Percentiles rank a stretch among this genome's conserved stretches.
These are phyloP conservation scores for Ogataea ramenticola DNA, from an alignment of 805 yeast species.

Conservation along the genomic window DNA sequence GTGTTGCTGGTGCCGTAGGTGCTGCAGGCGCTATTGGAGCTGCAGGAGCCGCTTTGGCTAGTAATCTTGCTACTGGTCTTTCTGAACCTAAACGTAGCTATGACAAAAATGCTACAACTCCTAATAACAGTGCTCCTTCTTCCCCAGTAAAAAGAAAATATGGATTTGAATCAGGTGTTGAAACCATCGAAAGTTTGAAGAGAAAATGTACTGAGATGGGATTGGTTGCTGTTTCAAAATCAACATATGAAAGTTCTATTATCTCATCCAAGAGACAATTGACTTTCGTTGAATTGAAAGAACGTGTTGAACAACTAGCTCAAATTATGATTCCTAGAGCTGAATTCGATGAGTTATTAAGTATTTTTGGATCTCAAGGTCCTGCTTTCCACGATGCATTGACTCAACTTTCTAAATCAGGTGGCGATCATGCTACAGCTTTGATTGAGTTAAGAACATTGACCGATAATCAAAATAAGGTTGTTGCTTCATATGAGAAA, in stretches of 20 bases:
- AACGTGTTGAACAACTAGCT: conserved; percentile 19
- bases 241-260: conserved; percentile 19
- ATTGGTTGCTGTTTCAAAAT: conserved; percentile 18
- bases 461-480: conserved; percentile 14
- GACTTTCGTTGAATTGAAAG: conserved; percentile 18
- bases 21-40: not conserved
- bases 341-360: conserved; percentile 14
- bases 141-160: conserved; percentile 1
- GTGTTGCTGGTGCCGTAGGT: not conserved
- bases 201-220: conserved; percentile 19
- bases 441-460: conserved; percentile 19
- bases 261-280: conserved; percentile 21
- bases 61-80: not conserved
- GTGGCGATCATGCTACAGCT: conserved; percentile 18
- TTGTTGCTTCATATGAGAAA: conserved; percentile 10
- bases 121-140: not conserved
- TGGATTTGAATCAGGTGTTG: conserved; percentile 9
- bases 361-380: conserved; percentile 13
- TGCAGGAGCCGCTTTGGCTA: not conserved
- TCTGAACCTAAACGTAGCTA: too few species aligned
- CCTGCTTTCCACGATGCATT: conserved; percentile 8
- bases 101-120: conserved; percentile 1
- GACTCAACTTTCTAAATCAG: conserved; percentile 4
- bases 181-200: conserved; percentile 16
- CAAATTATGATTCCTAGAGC: conserved; percentile 14